Conservation (phyloP, 306 rosid genomes). For the Corylus heterophylla region DNA sequence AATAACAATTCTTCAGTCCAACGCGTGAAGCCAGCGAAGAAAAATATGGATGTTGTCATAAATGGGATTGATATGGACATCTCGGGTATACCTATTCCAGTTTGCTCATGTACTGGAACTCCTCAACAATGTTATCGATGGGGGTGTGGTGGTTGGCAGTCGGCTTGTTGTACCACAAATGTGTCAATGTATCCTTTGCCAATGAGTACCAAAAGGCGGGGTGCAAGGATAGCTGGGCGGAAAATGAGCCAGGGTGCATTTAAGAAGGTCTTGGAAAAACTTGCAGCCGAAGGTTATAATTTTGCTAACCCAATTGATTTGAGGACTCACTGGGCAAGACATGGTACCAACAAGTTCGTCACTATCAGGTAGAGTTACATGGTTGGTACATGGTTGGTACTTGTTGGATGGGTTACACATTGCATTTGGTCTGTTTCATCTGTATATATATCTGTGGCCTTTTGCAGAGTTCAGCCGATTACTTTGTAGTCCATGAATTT, state of each 20-base stretch:
- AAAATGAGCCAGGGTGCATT: conserved; percentile 99
- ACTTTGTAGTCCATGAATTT: conserved; percentile 53
- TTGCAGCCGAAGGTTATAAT: conserved; percentile 92
- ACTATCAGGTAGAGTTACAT: conserved; percentile 79
- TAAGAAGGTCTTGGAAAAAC: conserved; percentile 97
- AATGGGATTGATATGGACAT: conserved; percentile 84
- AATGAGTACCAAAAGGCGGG: conserved; percentile 95
- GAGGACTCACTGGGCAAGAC: conserved; percentile 94
- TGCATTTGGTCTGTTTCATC: conserved; percentile 40
- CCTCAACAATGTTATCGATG: conserved; percentile 94
- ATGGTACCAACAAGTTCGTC: conserved; percentile 98
- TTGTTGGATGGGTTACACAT: conserved; percentile 28
- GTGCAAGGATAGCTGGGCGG: conserved; percentile 97
- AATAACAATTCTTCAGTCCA: conserved; percentile 56
- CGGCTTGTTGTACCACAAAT: conserved; percentile 94
- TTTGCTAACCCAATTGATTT: conserved; percentile 88
- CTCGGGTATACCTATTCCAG: conserved; percentile 83
- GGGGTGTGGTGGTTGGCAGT: conserved; percentile 99
- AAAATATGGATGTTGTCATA: conserved; percentile 76
- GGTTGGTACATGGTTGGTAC: conserved; percentile 32
- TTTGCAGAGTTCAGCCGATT: conserved; percentile 55
- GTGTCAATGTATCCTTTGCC: conserved; percentile 89
- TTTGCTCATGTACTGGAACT: conserved; percentile 89
- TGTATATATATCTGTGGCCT: conserved; percentile 73
- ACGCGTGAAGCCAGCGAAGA: conserved; percentile 69